Percentiles rank a stretch among this genome's conserved stretches.
phyloP scores from a whole-genome alignment of 208 protist genomes.

The Trypanosoma melophagium region DNA sequence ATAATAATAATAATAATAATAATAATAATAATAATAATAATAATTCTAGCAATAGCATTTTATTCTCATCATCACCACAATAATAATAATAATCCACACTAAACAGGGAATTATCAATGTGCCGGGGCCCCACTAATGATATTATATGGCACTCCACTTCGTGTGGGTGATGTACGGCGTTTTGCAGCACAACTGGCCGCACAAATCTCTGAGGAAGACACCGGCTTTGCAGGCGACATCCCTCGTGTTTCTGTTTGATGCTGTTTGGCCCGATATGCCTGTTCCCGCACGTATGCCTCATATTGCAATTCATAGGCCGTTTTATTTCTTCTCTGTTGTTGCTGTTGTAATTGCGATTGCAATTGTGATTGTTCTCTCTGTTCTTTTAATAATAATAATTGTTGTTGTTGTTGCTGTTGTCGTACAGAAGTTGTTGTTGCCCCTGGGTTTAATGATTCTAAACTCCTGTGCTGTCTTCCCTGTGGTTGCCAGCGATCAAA shows the following conservation, averaged over 20 bases:
- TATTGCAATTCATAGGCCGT: slow-evolving; percentile 31
- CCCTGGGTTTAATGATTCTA: no score
- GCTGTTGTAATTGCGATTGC: background rate
- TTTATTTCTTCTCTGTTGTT: background rate
- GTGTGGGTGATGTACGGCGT: slow-evolving; percentile 16
- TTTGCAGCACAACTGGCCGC: background rate
- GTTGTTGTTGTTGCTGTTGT: background rate
- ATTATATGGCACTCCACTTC: slow-evolving; percentile 27
- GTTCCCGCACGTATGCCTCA: slow-evolving; percentile 22
- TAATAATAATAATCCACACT: no score
- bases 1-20: background rate
- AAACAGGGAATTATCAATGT: slow-evolving; percentile 1
- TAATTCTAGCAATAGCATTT: no score
- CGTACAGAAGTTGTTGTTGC: background rate
- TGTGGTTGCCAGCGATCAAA: slow-evolving; percentile 49
- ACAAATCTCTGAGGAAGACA: slow-evolving; percentile 4
- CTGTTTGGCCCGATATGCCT: background rate
- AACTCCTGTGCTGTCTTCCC: slow-evolving; percentile 5
- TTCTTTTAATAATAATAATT: background rate
- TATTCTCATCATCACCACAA: no score
- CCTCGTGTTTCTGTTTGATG: no score
- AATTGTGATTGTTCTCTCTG: no score
- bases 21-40: no score
- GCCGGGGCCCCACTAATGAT: slow-evolving; percentile 21
- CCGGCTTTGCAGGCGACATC: background rate